Evolutionary conservation across 2,329 filamentous ascomycete genomes (phyloP), one percentile per base, ranked within the genome.

Genomic region (Blastomyces silverae): DNA sequence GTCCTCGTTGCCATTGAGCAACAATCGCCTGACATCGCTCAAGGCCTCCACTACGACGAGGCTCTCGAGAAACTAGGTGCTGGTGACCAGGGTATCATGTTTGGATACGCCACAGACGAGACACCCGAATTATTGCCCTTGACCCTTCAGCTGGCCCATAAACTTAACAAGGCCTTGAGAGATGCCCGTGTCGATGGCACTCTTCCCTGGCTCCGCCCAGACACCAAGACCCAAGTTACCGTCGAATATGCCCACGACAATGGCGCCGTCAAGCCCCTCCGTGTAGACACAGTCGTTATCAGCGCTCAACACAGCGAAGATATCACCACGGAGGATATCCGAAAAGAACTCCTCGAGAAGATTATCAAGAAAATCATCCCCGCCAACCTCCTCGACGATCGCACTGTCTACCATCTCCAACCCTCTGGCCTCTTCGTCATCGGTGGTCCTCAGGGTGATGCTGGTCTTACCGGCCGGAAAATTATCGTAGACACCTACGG

Each of bases 81-180:
- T 69, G 94, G 94, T 89, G 94, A 99, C 82, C 94, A 99, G 85
- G 94, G 94, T 85, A 97, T 99, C 85, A 99, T 99, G 94, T 99
- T 99, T 82, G 94, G 94, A 75, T 99, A 99, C 86, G 94, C 94
- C 80, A 96, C 94, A 75, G 94, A 99, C 76, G 94, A 99, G 87
- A 97, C 94, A 74, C 92, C 93, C 68, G 94, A 99, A 84, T 87
- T 96, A 73, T 90, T 97, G 78, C 94, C 94, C 71, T 85, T 99
- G 75, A 97, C 93, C 75, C 85, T 97, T 73, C 86, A 93, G 75
- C 87, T 97, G 76, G 89, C 94, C 76, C 94, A 99, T 87, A 92
- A 92, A 85, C 90, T 99, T 74, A 99, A 99, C 84, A 85, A 88
- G 77, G 91, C 91, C 79, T 96, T 99, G 92, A 90, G 87, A 70